phyloP scores from a whole-genome alignment of 2,329 filamentous ascomycete species.

The Verruconis gallopava region DNA sequence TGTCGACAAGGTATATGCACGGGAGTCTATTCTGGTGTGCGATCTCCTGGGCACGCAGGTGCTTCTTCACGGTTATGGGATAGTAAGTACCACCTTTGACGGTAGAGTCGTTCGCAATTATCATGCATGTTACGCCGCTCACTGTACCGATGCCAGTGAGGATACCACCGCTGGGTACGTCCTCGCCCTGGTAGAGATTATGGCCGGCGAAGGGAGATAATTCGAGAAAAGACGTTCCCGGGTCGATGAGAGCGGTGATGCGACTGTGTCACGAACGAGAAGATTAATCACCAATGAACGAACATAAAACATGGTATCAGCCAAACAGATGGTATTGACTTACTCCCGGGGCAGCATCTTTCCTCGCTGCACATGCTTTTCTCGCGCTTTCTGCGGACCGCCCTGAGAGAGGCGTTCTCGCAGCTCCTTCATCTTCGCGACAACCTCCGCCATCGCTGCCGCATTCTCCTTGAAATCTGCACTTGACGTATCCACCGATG shows the following conservation, averaged over 20 bases:
- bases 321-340: conserved; percentile 10
- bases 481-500: conserved; percentile 62
- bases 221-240: conserved; percentile 81
- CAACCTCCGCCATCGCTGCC: conserved; percentile 60
- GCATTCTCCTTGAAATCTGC: conserved; percentile 73
- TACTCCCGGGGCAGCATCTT: conserved; percentile 88
- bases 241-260: conserved; percentile 75
- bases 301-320: background rate
- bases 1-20: conserved; percentile 94
- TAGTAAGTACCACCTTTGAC: conserved; percentile 97
- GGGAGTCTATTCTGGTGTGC: conserved; percentile 71
- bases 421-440: conserved; percentile 54
- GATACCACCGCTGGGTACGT: conserved; percentile 80
- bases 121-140: conserved; percentile 80
- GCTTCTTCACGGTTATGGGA: conserved; percentile 95
- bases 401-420: conserved; percentile 61
- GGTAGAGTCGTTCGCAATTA: conserved; percentile 91
- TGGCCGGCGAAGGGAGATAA: conserved; percentile 85
- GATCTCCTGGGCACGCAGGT: conserved; percentile 80
- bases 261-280: conserved; percentile 30
- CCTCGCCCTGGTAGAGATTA: conserved; percentile 72
- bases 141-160: conserved; percentile 86
- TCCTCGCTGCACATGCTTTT: conserved; percentile 75
- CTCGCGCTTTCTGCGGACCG: conserved; percentile 66
- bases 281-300: background rate